Conservation (phyloP, 2,329 filamentous ascomycete genomes). For the Aspergillus jensenii region DNA sequence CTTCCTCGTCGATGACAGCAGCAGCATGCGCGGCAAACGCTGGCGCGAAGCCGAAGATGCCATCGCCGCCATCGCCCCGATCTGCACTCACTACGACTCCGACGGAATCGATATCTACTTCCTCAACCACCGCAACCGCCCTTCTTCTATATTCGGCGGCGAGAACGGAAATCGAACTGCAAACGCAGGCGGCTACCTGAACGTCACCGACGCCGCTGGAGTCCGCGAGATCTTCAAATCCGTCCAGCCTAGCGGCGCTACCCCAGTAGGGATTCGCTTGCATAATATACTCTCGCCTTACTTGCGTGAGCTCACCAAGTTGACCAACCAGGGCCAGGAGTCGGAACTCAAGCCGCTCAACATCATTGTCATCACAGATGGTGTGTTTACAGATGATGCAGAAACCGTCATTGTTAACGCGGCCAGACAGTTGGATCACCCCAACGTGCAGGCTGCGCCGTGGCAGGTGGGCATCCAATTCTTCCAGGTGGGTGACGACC, state of each 20-base stretch:
- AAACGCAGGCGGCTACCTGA: slow-evolving; percentile 59
- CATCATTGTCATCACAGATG: slow-evolving; percentile 91
- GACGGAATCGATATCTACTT: slow-evolving; percentile 94
- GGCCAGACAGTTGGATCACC: slow-evolving; percentile 62
- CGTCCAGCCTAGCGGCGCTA: slow-evolving; percentile 65
- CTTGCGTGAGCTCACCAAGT: slow-evolving; percentile 54
- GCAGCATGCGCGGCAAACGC: slow-evolving; percentile 73
- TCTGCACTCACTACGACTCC: slow-evolving; percentile 74
- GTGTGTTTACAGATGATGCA: slow-evolving; percentile 75
- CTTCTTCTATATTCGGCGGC: slow-evolving; percentile 20
- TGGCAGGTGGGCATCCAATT: slow-evolving; percentile 93
- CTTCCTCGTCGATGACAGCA: slow-evolving; percentile 90
- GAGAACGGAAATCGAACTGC: not conserved
- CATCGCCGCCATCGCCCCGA: slow-evolving; percentile 72
- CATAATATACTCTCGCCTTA: slow-evolving; percentile 73
- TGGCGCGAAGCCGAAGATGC: slow-evolving; percentile 75
- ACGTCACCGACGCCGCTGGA: slow-evolving; percentile 57
- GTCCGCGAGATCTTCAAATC: slow-evolving; percentile 70
- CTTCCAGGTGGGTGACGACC: slow-evolving; percentile 84
- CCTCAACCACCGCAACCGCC: slow-evolving; percentile 63
- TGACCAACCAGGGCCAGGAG: slow-evolving; percentile 36
- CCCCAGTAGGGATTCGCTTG: slow-evolving; percentile 73
- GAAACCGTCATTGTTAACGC: slow-evolving; percentile 66
- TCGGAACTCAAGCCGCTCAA: slow-evolving; percentile 72
- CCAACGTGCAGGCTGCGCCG: slow-evolving; percentile 57